These are phyloP conservation scores for Smallanthus sonchifolius DNA, from an alignment of 129 eudicot genomes.

Conservation along the genomic window DNA sequence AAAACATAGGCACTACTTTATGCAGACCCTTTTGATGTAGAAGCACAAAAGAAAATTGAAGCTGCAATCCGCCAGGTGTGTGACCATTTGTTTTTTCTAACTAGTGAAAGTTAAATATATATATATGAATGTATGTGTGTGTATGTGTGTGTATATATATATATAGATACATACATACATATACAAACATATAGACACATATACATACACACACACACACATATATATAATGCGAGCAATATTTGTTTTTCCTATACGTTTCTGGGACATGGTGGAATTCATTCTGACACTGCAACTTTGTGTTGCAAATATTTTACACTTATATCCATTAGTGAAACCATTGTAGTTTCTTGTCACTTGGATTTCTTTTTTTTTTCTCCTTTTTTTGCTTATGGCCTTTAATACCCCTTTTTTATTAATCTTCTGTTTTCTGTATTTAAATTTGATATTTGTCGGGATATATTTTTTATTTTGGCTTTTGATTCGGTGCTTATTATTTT, in stretches of 20 bases:
- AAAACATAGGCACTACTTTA: slow-evolving; percentile 60
- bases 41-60: slow-evolving; percentile 96
- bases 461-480: slow-evolving; percentile 11
- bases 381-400: background rate
- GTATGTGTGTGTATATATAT: too few relatives aligned
- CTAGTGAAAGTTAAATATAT: slow-evolving; percentile 1
- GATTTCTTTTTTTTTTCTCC: background rate
- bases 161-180: too few relatives aligned
- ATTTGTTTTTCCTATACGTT: background rate
- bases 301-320: background rate
- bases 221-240: background rate
- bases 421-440: background rate
- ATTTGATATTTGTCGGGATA: background rate
- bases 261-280: background rate
- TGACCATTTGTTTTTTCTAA: slow-evolving; percentile 4
- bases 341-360: background rate
- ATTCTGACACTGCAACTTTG: background rate
- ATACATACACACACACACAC: background rate
- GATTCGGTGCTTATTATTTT: slow-evolving; percentile 11
- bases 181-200: too few relatives aligned
- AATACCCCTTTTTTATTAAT: background rate
- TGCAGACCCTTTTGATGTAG: slow-evolving; percentile 98
- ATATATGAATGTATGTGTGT: too few relatives aligned
- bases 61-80: slow-evolving; percentile 91
- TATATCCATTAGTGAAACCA: background rate